Conservation (phyloP, 2,329 filamentous ascomycete species). For the Colletotrichum sp. region DNA sequence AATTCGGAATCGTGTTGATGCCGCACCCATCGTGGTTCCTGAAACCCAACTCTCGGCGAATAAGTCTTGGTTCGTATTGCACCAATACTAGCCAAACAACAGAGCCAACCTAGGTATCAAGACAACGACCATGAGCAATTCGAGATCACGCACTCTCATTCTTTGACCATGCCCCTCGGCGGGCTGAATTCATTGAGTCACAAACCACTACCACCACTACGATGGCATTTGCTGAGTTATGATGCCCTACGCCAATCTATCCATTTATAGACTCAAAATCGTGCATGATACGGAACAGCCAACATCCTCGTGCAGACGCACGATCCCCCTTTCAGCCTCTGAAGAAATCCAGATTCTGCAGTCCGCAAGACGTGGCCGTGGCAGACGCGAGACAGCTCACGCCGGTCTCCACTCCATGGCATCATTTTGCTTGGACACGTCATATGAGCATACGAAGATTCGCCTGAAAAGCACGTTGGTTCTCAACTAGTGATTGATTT, state of each 20-base stretch:
- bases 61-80: background rate
- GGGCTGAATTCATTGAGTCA: too few species aligned
- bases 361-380: background rate
- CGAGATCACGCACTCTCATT: too few species aligned
- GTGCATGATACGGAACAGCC: background rate
- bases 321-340: background rate
- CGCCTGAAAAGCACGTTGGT: background rate
- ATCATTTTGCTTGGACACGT: background rate
- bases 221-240: background rate
- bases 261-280: fast-evolving
- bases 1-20: background rate
- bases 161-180: background rate
- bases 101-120: too few species aligned
- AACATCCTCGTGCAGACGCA: fast-evolving
- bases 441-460: background rate
- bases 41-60: background rate
- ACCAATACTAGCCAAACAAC: background rate
- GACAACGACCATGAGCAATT: too few species aligned
- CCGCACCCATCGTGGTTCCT: background rate
- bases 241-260: background rate
- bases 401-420: background rate
- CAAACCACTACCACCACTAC: too few species aligned
- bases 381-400: background rate
- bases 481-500: background rate
- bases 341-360: background rate